phyloP scores from a whole-genome alignment of 176 grass and related monocot species.

The Triticum turgidum region DNA sequence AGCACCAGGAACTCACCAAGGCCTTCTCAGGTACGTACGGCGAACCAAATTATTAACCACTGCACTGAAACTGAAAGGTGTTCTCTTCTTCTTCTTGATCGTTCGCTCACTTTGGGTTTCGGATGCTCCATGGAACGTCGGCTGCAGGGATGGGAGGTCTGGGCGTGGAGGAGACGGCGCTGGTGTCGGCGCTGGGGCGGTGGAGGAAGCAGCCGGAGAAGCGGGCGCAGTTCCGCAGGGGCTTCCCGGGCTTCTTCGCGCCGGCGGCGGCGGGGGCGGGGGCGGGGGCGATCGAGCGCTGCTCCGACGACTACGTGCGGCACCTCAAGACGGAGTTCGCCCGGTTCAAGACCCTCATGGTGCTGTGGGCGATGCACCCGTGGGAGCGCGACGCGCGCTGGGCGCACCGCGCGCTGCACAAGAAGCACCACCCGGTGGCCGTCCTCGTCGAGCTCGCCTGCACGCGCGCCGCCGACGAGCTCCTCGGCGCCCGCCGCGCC shows the following conservation, averaged over 20 bases:
- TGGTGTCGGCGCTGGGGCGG: slow-evolving; percentile 50
- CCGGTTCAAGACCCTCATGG: slow-evolving; percentile 60
- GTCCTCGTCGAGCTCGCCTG: slow-evolving; percentile 79
- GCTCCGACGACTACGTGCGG: slow-evolving; percentile 61
- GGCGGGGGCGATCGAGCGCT: slow-evolving; percentile 54
- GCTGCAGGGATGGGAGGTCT: slow-evolving; percentile 59
- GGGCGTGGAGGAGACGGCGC: slow-evolving; percentile 71
- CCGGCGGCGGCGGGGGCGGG: not conserved
- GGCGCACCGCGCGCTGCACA: slow-evolving; percentile 63
- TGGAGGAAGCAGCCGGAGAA: slow-evolving; percentile 73
- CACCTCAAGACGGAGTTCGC: slow-evolving; percentile 64
- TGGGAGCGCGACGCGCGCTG: slow-evolving; percentile 82
- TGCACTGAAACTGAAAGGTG: not conserved
- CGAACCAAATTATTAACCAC: not conserved
- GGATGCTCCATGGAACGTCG: too few species aligned
- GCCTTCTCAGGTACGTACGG: slow-evolving; percentile 78
- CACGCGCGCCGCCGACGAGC: slow-evolving; percentile 67
- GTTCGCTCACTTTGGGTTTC: not conserved
- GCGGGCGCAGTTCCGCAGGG: slow-evolving; percentile 45
- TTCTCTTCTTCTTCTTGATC: not conserved
- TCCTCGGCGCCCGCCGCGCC: slow-evolving; percentile 64
- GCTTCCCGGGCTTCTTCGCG: slow-evolving; percentile 59
- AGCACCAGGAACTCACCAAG: slow-evolving; percentile 51
- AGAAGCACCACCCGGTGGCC: slow-evolving; percentile 41
- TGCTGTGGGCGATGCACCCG: slow-evolving; percentile 83